phyloP scores from a whole-genome alignment of 768 basidiomycete species.

The Trametes coccinea region DNA sequence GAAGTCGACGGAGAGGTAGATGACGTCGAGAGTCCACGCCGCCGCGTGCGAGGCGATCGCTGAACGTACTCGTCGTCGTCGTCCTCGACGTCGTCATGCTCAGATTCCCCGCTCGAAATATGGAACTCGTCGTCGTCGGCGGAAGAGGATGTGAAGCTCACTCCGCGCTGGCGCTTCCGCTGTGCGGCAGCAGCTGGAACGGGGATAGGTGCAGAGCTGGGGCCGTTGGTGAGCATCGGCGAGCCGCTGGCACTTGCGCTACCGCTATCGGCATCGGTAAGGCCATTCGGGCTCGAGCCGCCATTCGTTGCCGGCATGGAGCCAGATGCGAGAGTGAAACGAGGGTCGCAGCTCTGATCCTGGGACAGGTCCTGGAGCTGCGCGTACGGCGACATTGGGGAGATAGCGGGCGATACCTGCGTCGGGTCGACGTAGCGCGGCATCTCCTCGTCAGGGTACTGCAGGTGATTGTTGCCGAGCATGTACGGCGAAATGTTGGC shows the following conservation, averaged over 20 bases:
- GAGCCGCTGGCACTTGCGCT: slow-evolving; percentile 15
- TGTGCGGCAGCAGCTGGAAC: slow-evolving; percentile 1
- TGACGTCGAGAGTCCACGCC: slow-evolving; percentile 10
- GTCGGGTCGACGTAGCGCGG: slow-evolving; percentile 25
- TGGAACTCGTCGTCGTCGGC: slow-evolving; percentile 10
- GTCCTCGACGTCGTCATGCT: slow-evolving; percentile 17
- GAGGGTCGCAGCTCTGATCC: slow-evolving; percentile 23
- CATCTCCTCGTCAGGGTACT: slow-evolving; percentile 16
- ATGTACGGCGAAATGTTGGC: slow-evolving; percentile 12
- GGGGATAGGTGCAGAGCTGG: slow-evolving; percentile 13
- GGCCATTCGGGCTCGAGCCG: not conserved
- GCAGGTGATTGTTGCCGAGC: slow-evolving; percentile 9
- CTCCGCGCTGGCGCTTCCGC: slow-evolving; percentile 19
- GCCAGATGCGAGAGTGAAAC: slow-evolving; percentile 17
- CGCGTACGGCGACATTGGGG: slow-evolving; percentile 18
- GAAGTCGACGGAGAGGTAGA: slow-evolving; percentile 14
- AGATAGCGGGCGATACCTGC: slow-evolving; percentile 22
- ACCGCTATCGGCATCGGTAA: slow-evolving; percentile 10
- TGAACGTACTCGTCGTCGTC: slow-evolving; percentile 26
- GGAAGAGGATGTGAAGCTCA: slow-evolving; percentile 22
- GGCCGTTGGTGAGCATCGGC: slow-evolving; percentile 4
- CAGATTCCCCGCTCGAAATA: slow-evolving; percentile 18
- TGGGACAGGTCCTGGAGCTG: slow-evolving; percentile 16
- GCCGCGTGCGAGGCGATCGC: slow-evolving; percentile 12
- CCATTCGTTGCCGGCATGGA: not conserved